phyloP scores from a whole-genome alignment of 2,329 filamentous ascomycete species.

The Hypocrella siamensis region DNA sequence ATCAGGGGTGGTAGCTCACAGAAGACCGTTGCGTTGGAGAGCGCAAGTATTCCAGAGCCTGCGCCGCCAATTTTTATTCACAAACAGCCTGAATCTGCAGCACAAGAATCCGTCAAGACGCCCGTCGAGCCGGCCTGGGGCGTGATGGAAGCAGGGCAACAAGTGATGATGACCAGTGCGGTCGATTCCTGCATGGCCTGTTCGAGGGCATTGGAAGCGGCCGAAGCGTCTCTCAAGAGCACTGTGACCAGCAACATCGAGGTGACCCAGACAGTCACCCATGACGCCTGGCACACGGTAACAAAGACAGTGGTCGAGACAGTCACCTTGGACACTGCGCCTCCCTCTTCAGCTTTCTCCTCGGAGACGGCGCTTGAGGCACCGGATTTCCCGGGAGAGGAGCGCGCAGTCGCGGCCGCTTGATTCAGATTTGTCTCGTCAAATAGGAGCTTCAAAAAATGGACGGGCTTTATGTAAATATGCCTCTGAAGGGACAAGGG shows the following conservation, averaged over 20 bases:
- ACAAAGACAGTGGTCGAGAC: slow-evolving; percentile 18
- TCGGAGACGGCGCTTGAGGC: too few species aligned
- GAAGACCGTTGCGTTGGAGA: slow-evolving; percentile 2
- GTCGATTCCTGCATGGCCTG: slow-evolving; percentile 10
- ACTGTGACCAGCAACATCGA: slow-evolving; percentile 3
- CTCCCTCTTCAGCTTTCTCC: too few species aligned
- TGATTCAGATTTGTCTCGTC: too few species aligned
- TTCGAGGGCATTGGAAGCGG: slow-evolving; percentile 4
- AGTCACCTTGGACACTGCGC: too few species aligned
- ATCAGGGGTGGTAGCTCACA: slow-evolving; percentile 13
- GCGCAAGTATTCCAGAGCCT: background rate
- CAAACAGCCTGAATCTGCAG: background rate
- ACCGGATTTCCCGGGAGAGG: too few species aligned
- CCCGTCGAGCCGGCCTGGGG: slow-evolving; percentile 12
- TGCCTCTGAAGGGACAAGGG: too few species aligned
- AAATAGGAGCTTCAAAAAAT: too few species aligned
- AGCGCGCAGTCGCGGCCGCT: too few species aligned
- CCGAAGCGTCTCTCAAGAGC: slow-evolving; percentile 1
- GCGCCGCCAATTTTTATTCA: background rate
- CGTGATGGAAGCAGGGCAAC: slow-evolving; percentile 5
- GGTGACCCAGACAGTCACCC: slow-evolving; percentile 7
- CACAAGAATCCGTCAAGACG: background rate
- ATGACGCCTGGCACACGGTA: slow-evolving; percentile 11
- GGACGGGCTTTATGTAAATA: too few species aligned
- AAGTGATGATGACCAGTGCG: slow-evolving; percentile 3